These are phyloP conservation scores for Papiliotrema laurentii DNA, from an alignment of 1,284 basidiomycete species.

Conservation along the genomic window DNA sequence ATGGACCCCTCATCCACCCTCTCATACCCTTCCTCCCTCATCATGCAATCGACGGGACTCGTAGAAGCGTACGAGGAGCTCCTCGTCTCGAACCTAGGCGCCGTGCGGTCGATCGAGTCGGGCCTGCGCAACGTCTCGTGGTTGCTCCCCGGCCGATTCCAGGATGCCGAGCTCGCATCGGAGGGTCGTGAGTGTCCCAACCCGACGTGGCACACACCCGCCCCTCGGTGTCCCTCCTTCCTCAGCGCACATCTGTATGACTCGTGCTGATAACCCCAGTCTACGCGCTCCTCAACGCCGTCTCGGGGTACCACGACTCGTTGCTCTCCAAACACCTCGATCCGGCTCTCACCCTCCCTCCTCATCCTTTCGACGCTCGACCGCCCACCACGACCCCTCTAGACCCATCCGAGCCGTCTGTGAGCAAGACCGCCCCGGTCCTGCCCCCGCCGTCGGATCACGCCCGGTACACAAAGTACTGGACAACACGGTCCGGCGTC, in stretches of 20 bases:
- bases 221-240: no score
- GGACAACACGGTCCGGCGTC: conserved; percentile 60
- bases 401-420: conserved; percentile 2
- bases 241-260: neutral
- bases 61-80: conserved; percentile 66
- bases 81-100: conserved; percentile 73
- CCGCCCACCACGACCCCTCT: neutral
- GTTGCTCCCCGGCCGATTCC: conserved; percentile 92
- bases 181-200: conserved; percentile 80
- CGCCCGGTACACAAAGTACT: conserved; percentile 67
- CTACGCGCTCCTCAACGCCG: conserved; percentile 41
- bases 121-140: conserved; percentile 84
- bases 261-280: conserved; percentile 26
- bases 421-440: conserved; percentile 18
- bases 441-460: conserved; percentile 41
- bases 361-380: conserved; percentile 52
- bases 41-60: conserved; percentile 5
- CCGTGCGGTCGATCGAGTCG: conserved; percentile 81
- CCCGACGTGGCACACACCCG: no score
- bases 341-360: conserved; percentile 61
- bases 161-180: conserved; percentile 89
- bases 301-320: conserved; percentile 68
- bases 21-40: neutral
- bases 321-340: conserved; percentile 63
- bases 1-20: no score